Percentiles rank a stretch among this genome's conserved stretches.
Conservation (phyloP, 805 yeast species). For the Saccharomyces eubayanus region DNA sequence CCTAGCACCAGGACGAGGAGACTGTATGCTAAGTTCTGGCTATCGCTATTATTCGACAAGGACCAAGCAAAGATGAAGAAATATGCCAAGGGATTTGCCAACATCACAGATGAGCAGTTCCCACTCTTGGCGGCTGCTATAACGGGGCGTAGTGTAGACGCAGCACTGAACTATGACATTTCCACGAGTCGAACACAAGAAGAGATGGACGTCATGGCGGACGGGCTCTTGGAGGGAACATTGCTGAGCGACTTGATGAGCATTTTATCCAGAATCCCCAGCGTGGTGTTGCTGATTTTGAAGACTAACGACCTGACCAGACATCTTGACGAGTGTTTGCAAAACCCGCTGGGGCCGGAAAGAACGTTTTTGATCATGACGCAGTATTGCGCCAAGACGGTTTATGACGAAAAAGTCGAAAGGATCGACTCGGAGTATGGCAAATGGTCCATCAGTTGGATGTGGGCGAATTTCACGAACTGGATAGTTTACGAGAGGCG, state of each 20-base stretch:
- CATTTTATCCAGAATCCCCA: constrained; percentile 70
- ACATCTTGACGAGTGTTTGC: constrained; percentile 73
- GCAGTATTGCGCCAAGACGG: constrained; percentile 75
- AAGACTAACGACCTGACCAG: constrained; percentile 93
- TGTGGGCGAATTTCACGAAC: constrained; percentile 14
- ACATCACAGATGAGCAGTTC: constrained; percentile 67
- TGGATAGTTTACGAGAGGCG: constrained; percentile 26
- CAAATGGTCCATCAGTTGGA: constrained; percentile 24
- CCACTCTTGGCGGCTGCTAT: constrained; percentile 85
- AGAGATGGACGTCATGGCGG: constrained; percentile 64
- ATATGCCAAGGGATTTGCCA: constrained; percentile 74
- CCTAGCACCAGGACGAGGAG: constrained; percentile 70
- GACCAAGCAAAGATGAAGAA: constrained; percentile 56
- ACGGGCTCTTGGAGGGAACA: constrained; percentile 51
- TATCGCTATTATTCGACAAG: constrained; percentile 62
- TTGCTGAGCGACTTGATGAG: constrained; percentile 70
- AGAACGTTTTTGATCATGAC: constrained; percentile 86
- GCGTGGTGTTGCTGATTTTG: constrained; percentile 73
- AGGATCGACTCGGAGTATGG: constrained; percentile 10
- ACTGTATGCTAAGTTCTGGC: constrained; percentile 87
- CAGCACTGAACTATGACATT: constrained; percentile 60
- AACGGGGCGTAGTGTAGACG: constrained; percentile 84
- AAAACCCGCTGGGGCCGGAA: constrained; percentile 78
- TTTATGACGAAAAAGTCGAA: constrained; percentile 59
- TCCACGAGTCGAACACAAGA: constrained; percentile 43